Percentiles rank a stretch among this genome's conserved stretches.
Conservation (phyloP, 441 rosid genomes). For the Rhodomyrtus psidioides region DNA sequence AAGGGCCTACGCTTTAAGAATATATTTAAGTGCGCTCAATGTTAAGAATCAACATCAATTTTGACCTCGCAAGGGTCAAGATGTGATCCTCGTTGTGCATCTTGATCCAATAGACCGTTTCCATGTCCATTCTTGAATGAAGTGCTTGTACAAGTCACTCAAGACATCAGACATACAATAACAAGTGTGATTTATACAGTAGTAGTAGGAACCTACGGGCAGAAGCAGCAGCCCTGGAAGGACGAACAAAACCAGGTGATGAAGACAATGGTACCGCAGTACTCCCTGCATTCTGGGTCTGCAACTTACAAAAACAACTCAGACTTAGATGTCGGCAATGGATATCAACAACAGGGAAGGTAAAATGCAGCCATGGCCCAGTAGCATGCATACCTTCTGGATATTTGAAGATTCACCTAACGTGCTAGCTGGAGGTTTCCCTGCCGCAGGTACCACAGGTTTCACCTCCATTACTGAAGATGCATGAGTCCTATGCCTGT, state of each 20-base stretch:
- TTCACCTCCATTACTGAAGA: constrained; percentile 43
- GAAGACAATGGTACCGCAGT: constrained; percentile 38
- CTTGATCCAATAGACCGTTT: not conserved
- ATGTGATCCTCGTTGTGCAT: not conserved
- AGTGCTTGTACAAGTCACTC: not conserved
- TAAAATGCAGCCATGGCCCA: not conserved
- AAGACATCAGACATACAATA: not conserved
- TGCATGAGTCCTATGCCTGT: constrained; percentile 33
- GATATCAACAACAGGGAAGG: not conserved
- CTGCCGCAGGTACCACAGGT: constrained; percentile 30
- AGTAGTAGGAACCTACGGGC: constrained; percentile 51
- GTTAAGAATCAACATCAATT: not conserved
- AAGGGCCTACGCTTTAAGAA: not conserved
- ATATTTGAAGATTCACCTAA: constrained; percentile 39
- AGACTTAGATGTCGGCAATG: not conserved
- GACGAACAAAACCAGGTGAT: constrained; percentile 60
- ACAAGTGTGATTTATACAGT: not conserved
- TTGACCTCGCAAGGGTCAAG: not conserved
- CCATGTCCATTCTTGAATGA: not conserved
- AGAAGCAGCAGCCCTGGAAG: constrained; percentile 66
- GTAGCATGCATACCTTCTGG: constrained; percentile 48
- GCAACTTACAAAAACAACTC: constrained; percentile 4
- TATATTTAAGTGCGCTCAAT: not conserved
- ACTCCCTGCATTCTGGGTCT: constrained; percentile 31
- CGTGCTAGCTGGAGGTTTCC: constrained; percentile 31